Evolutionary conservation across 2,329 filamentous ascomycete genomes (phyloP).

Genomic region (Colletotrichum sp.): DNA sequence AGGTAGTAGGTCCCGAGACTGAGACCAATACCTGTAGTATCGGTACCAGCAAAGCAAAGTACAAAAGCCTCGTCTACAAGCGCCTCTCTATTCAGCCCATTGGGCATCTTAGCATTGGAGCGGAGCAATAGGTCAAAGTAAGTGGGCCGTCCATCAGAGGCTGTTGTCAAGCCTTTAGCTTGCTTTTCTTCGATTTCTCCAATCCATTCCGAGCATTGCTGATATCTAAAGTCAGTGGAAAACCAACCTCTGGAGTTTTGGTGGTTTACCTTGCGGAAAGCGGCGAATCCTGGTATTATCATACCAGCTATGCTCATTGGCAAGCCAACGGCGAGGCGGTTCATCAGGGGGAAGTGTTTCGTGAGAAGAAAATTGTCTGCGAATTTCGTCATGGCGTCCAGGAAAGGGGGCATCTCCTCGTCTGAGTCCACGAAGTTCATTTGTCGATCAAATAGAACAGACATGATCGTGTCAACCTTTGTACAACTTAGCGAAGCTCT

Average conservation of each 20-base stretch:
- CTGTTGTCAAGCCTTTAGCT: not conserved
- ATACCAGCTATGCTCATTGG: not conserved
- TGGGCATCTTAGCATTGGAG: not conserved
- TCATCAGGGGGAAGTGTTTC: not conserved
- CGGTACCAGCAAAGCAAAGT: not conserved
- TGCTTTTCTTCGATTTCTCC: not conserved
- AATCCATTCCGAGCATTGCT: not conserved
- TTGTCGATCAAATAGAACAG: not conserved
- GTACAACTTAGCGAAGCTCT: not conserved
- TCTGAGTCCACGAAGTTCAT: not conserved
- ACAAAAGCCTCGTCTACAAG: not conserved
- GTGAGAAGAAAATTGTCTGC: not conserved
- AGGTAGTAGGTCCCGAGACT: not conserved
- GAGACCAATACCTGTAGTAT: not conserved
- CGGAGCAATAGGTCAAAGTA: not conserved
- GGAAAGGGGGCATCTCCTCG: not conserved
- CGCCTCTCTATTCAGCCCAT: not conserved
- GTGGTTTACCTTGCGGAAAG: not conserved
- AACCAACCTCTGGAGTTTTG: rapidly evolving
- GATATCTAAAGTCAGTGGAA: not conserved
- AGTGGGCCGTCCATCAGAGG: not conserved
- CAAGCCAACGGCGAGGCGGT: not conserved
- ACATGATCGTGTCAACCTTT: not conserved
- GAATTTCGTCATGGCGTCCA: not conserved
- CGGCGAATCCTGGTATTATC: not conserved